Base-by-base conservation (phyloP, 2,329 filamentous ascomycete species). In the Leptoxyphium fumago region DNA sequence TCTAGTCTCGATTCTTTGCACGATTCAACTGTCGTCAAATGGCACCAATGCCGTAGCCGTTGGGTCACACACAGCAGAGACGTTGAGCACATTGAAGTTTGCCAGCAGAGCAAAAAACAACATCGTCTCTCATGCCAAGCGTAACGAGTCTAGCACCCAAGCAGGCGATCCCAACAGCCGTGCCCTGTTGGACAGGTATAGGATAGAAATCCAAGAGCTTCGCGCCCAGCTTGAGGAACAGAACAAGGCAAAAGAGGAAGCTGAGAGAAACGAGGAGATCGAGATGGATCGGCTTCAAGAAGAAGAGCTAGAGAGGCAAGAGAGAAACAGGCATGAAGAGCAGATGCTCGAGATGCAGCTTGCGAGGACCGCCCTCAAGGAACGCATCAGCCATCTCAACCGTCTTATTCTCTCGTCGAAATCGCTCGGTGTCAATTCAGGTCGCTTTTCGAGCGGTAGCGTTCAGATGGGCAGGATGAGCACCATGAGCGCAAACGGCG, bases 331-430 rank as follows among this genome's bases (percentile, higher is more conserved):
- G 29, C 91, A 95, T 53, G 88, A 95, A 59, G 91, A 96, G 66
- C 91, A 98, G 63, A 89, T 98, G 75, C 72, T 98, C 44, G 91
- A 98, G 64, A 96, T 98, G 84, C 91, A 98, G 61, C 74, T 98
- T 40, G 91, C 91, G 29, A 79, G 91, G 38, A 98, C 91, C 1
- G 91, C 91, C 0, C 68, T 98, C 44, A 98, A 96, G 62, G 91
- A 98, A 68, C 81, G 91, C 28, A 98, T 98, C 55, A 88, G 95
- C 60, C 91, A 98, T 63, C 72, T 98, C 40, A 98, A 96, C 64
- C 80, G 89, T 40, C 71, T 98, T 41, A 96, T 98, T 50, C 68
- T 98, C 47, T 94, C 86, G 61, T 96, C 89, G 13, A 95, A 95
- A 61, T 96, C 89, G 5, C 83, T 85, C 5, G 91, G 91, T 5